phyloP scores from a whole-genome alignment of 345 rosid genomes.

The Eucalyptus albens region DNA sequence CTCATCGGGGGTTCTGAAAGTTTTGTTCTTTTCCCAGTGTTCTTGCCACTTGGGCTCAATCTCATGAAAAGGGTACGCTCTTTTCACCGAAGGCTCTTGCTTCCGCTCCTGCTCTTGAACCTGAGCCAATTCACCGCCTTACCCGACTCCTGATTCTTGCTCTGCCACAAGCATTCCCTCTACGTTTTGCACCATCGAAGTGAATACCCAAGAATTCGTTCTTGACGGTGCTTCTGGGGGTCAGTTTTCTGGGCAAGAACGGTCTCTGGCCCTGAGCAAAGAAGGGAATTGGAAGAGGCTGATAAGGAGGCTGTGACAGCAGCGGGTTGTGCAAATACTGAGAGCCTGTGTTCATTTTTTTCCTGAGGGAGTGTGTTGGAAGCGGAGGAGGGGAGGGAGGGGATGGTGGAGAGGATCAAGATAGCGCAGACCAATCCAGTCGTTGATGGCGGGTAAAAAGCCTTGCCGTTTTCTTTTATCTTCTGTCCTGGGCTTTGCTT shows the following conservation, averaged over 20 bases:
- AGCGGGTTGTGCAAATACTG: neutral
- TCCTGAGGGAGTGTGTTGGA: neutral
- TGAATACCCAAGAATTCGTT: neutral
- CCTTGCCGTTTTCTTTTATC: neutral
- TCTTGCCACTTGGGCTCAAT: conserved; percentile 95
- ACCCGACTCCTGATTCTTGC: neutral
- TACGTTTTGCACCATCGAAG: neutral
- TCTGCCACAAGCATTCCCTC: neutral
- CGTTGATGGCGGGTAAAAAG: neutral
- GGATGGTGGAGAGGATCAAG: neutral
- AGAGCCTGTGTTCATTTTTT: neutral
- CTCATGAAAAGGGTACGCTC: conserved; percentile 77
- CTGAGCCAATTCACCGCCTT: neutral
- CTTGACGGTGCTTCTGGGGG: neutral
- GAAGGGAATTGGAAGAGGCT: neutral
- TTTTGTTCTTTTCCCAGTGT: conserved; percentile 64
- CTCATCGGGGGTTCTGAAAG: conserved; percentile 79
- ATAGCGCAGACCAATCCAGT: neutral
- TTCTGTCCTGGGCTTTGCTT: neutral
- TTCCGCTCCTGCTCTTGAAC: conserved; percentile 8
- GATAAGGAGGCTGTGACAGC: neutral
- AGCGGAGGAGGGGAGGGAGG: neutral
- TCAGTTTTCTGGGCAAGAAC: neutral
- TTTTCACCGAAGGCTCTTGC: conserved; percentile 15
- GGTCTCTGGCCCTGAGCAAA: neutral